Conservation (phyloP, 129 eudicot species). For the Flaveria sonorensis region DNA sequence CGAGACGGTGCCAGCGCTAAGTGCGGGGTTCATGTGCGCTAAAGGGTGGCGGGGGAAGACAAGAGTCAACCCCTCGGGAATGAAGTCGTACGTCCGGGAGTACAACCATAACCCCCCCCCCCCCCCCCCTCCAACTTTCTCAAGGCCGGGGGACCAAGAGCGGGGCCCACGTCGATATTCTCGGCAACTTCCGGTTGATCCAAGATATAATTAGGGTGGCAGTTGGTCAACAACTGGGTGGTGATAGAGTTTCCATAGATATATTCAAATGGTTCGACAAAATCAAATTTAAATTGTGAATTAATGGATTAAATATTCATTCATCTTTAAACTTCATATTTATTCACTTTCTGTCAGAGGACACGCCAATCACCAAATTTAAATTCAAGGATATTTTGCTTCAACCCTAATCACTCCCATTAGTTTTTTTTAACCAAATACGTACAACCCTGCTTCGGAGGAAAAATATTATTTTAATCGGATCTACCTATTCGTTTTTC, state of each 20-base stretch:
- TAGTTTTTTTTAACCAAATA: too few relatives aligned
- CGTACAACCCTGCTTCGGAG: too few relatives aligned
- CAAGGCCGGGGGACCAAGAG: slow-evolving; percentile 94
- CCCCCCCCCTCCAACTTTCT: slow-evolving; percentile 81
- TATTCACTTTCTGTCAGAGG: too few relatives aligned
- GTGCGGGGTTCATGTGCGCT: slow-evolving; percentile 92
- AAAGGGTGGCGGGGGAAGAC: slow-evolving; percentile 99
- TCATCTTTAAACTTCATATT: background rate
- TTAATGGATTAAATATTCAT: background rate
- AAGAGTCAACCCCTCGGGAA: slow-evolving; percentile 79
- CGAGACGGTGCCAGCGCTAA: slow-evolving; percentile 83
- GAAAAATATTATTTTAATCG: too few relatives aligned
- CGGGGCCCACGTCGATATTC: slow-evolving; percentile 88
- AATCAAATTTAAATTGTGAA: slow-evolving; percentile 46
- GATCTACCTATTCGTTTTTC: too few relatives aligned
- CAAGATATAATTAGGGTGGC: slow-evolving; percentile 90
- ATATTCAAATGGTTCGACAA: slow-evolving; percentile 83
- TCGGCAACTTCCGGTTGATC: slow-evolving; percentile 86
- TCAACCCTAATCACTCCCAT: too few relatives aligned
- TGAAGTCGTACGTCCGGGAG: slow-evolving; percentile 65
- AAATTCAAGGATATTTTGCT: too few relatives aligned
- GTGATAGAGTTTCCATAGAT: slow-evolving; percentile 75
- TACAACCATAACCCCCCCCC: slow-evolving; percentile 83
- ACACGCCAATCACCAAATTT: too few relatives aligned
- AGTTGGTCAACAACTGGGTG: slow-evolving; percentile 83